Base-by-base conservation (phyloP, 805 yeast genomes). In the Spathaspora passalidarum region DNA sequence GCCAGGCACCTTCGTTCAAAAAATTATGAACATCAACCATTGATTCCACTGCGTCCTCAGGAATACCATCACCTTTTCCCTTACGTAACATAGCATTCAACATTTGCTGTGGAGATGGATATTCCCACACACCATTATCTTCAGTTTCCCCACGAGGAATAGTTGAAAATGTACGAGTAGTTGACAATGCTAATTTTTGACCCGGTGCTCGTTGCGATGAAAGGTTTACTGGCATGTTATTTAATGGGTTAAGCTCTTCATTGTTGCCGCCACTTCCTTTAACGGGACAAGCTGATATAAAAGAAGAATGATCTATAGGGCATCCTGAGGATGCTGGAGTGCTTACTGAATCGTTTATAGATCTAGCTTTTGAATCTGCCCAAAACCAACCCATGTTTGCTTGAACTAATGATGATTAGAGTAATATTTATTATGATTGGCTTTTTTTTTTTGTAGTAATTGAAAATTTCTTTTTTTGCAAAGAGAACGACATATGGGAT, bases 71-170 rank as follows among this genome's bases (percentile, higher is more conserved):
- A 2, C 79, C 83, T 59, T 94, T 92, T 17, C 97, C 96, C 69
- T 94, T 94, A 52, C 92, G 81, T 21, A 90, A 70, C 98, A 94
- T 92, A 10, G 99, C 99, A 59, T 92, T 91, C 54, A 90, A 82
- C 99, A 94, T 94, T 63, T 94, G 99, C 67, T 94, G 99, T 1
- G 99, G 99, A 2, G 97, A 88, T 1, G 99, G 99, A 62, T 94
- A 94, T 67, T 94, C 99, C 99, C 99, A 94, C 40, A 84, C 81
- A 1, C 96, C 96, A 49, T 81, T 82, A 8, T 70, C 74, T 1
- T 69, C 73, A 11, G 62, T 60, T 22, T 73, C 79, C 22, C 98
- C 98, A 51, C 88, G 78, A 17, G 99, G 99, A 44, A 94, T 94
- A 1, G 88, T 69, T 13, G 96, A 88, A 32, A 83, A 65, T 1